Evolutionary conservation across 2,329 filamentous ascomycete genomes (phyloP).

Genomic region (Pseudogymnoascus sp.): DNA sequence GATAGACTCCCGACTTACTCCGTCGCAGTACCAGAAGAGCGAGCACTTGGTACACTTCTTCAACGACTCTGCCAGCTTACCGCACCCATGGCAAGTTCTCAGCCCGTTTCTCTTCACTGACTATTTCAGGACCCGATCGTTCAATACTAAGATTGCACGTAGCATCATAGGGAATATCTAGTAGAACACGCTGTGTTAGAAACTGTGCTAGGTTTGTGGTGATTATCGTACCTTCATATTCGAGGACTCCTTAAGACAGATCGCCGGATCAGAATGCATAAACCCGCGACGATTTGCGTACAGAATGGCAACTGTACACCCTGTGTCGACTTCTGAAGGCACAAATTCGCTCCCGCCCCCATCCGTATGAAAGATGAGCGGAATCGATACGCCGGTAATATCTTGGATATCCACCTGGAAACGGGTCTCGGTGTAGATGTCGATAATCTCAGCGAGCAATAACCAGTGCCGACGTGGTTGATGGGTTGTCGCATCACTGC

Average conservation of each 20-base stretch:
- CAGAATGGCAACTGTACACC: constrained; percentile 21
- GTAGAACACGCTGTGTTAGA: constrained; percentile 9
- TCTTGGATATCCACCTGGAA: constrained; percentile 25
- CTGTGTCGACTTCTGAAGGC: constrained; percentile 15
- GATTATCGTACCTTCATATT: constrained; percentile 18
- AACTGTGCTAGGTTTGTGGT: not conserved
- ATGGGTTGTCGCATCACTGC: constrained; percentile 11
- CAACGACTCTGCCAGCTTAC: constrained; percentile 18
- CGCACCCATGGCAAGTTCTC: constrained; percentile 21
- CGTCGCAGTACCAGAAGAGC: constrained; percentile 25
- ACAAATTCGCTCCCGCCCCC: constrained; percentile 23
- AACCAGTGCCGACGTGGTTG: constrained; percentile 18
- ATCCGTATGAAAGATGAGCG: constrained; percentile 27
- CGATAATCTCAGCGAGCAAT: constrained; percentile 21
- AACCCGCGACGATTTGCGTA: constrained; percentile 18
- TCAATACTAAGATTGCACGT: constrained; percentile 17
- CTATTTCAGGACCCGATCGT: constrained; percentile 20
- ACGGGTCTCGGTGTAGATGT: constrained; percentile 17
- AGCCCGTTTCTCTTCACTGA: constrained; percentile 18
- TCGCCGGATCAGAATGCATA: constrained; percentile 11
- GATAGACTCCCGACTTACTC: constrained; percentile 17
- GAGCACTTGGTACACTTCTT: constrained; percentile 20
- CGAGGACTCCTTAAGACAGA: constrained; percentile 18
- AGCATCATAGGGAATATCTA: constrained; percentile 21
- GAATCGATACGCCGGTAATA: constrained; percentile 22